phyloP scores from a whole-genome alignment of 805 yeast genomes.

The Candida maltosa region DNA sequence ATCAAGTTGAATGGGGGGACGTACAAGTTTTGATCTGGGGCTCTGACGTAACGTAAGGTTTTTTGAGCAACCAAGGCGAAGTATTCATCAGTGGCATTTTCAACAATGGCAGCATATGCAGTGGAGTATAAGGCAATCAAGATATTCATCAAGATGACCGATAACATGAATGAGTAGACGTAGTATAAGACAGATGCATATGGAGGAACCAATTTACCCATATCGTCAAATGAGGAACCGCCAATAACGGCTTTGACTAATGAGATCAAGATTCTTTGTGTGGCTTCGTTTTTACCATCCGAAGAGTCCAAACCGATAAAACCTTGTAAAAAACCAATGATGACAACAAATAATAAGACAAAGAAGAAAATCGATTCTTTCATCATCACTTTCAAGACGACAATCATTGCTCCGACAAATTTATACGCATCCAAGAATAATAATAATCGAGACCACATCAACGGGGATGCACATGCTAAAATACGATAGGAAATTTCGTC shows the following conservation, averaged over 20 bases:
- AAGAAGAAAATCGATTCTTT: slow-evolving; percentile 83
- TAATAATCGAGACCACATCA: slow-evolving; percentile 79
- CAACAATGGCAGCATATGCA: slow-evolving; percentile 78
- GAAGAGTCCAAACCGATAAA: slow-evolving; percentile 84
- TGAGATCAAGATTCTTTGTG: slow-evolving; percentile 58
- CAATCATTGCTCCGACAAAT: slow-evolving; percentile 87
- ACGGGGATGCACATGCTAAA: slow-evolving; percentile 77
- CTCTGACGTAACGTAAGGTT: slow-evolving; percentile 78
- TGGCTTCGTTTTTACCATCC: slow-evolving; percentile 79
- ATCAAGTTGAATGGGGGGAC: slow-evolving; percentile 82
- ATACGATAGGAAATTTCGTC: slow-evolving; percentile 66
- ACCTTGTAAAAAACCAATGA: slow-evolving; percentile 81
- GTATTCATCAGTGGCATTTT: slow-evolving; percentile 80
- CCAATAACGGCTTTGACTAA: slow-evolving; percentile 73
- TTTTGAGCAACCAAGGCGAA: slow-evolving; percentile 82
- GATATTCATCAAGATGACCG: slow-evolving; percentile 76
- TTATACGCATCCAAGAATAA: slow-evolving; percentile 74
- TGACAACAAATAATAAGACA: slow-evolving; percentile 64
- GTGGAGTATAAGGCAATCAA: slow-evolving; percentile 82
- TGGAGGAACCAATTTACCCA: slow-evolving; percentile 75
- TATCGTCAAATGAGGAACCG: slow-evolving; percentile 67
- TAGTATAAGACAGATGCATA: slow-evolving; percentile 80
- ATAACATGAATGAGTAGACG: slow-evolving; percentile 69
- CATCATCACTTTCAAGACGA: slow-evolving; percentile 82
- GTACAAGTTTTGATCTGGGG: slow-evolving; percentile 82